Conservation (phyloP, 371 early-diverging fungal species). For the Choanephora cucurbitarum region DNA sequence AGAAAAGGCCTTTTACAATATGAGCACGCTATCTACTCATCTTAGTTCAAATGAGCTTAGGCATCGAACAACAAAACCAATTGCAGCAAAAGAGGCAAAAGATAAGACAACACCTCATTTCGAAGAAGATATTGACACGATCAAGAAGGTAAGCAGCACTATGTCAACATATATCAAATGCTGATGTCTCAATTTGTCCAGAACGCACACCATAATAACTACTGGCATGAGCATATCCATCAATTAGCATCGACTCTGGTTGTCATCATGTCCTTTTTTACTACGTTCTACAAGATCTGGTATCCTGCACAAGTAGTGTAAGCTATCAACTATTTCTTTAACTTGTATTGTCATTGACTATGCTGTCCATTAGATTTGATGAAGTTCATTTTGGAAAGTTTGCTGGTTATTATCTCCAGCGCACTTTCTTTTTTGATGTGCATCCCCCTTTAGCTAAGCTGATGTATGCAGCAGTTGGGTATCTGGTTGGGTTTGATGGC, state of each 20-base stretch:
- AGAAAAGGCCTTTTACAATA: no score
- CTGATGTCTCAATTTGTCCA: not conserved
- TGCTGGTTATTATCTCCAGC: conserved; percentile 89
- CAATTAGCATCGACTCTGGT: conserved; percentile 13
- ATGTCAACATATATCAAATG: no score
- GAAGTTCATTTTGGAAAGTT: conserved; percentile 99
- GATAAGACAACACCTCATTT: not conserved
- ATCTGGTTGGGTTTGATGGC: conserved; percentile 82
- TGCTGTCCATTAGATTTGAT: conserved; percentile 65
- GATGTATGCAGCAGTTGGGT: conserved; percentile 81
- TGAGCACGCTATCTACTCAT: no score
- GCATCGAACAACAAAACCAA: no score
- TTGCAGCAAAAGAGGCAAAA: no score
- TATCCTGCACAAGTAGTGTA: conserved; percentile 75
- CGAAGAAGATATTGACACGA: not conserved
- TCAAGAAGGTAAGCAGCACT: not conserved
- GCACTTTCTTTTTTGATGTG: conserved; percentile 98
- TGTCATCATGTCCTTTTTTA: conserved; percentile 19
- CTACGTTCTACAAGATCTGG: conserved; percentile 54
- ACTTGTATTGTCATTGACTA: conserved; percentile 45
- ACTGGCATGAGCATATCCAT: conserved; percentile 2
- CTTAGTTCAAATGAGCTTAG: no score
- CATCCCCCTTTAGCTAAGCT: conserved; percentile 86
- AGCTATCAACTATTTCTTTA: conserved; percentile 54
- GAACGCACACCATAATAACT: not conserved